A percentile compares a stretch with the other conserved stretches of the same genome.
These are phyloP conservation scores for Candida ipomoeae DNA, from an alignment of 805 yeast species.

Conservation along the genomic window DNA sequence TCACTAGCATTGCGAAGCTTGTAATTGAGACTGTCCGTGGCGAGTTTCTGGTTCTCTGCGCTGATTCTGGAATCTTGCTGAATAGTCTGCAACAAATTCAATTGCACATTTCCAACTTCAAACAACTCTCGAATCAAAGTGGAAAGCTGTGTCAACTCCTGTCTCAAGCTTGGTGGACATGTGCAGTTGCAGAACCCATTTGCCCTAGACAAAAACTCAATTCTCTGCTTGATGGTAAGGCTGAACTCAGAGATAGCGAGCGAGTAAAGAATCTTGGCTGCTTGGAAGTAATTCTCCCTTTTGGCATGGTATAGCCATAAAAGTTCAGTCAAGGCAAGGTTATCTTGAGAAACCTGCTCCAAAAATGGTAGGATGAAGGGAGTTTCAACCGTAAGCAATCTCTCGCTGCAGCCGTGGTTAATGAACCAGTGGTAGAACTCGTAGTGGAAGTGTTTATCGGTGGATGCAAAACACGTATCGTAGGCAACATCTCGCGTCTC, in stretches of 20 bases:
- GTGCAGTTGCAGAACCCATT: conserved; percentile 87
- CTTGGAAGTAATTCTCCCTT: conserved; percentile 69
- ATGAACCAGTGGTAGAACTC: conserved; percentile 92
- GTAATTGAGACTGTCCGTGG: conserved; percentile 53
- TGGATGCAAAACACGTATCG: conserved; percentile 63
- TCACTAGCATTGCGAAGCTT: conserved; percentile 70
- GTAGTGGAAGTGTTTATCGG: conserved; percentile 86
- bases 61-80: conserved; percentile 48
- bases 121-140: conserved; percentile 71
- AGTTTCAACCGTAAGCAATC: conserved; percentile 74
- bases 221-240: conserved; percentile 64
- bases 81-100: conserved; percentile 54
- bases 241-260: conserved; percentile 72
- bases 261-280: conserved; percentile 72
- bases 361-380: conserved; percentile 76
- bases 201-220: conserved; percentile 87
- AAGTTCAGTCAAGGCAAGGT: conserved; percentile 71
- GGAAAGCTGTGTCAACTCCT: conserved; percentile 67
- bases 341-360: conserved; percentile 58
- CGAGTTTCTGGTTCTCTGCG: conserved; percentile 46
- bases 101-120: conserved; percentile 83
- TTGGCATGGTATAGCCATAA: conserved; percentile 88
- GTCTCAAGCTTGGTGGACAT: conserved; percentile 72
- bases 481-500: conserved; percentile 70
- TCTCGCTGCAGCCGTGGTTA: conserved; percentile 68